Evolutionary conservation across 495 filamentous ascomycete species (phyloP), one percentile per base, ranked within the genome.

Genomic region (Elasticomyces elasticus): DNA sequence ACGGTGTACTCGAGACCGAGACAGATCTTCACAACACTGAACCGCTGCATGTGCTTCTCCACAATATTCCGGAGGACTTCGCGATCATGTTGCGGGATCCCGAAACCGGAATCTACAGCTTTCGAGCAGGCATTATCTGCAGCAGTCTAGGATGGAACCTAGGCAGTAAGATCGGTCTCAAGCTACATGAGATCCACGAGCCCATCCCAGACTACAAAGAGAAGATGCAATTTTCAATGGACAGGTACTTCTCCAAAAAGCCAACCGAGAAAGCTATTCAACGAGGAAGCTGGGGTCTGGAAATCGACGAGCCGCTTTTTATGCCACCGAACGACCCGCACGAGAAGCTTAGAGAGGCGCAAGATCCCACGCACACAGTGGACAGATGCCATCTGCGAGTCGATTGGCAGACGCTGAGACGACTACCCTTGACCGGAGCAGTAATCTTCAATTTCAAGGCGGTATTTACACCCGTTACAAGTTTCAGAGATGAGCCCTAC

Each of bases 371-470:
- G 6, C 67, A 92, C 5, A 66, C 63, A 6, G 60, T 83, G n/a
- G 72, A 76, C 0, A 78, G 86, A 22, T 74, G 84, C 59, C 68
- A 83, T 52, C 75, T 95, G 13, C 79, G 89, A n/a, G 88, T 92
- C 1, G 89, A 95, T 65, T 92, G 88, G 86, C 89, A 95, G 68
- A 95, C 89, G 0, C 74, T 95, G 17, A 80, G 89, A 12, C 78
- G 89, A 24, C 71, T 95, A 0, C 89, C 89, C 1, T 67, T 95
- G 4, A 85, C 82, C 0, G 86, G 77, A 0, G 81, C 76, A 0
- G 70, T 95, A 9, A 77, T 87, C 1, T 95, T 95, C 70, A 95
- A 95, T 64, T 95, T 90, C 79, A 95, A 92, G 64, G 89, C 83
- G 0, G 66, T 94, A 0, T 95, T 95, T 70, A 92, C 87, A 1